Base-by-base conservation (phyloP, 2,329 filamentous ascomycete species). In the Achaetomium macrosporum region DNA sequence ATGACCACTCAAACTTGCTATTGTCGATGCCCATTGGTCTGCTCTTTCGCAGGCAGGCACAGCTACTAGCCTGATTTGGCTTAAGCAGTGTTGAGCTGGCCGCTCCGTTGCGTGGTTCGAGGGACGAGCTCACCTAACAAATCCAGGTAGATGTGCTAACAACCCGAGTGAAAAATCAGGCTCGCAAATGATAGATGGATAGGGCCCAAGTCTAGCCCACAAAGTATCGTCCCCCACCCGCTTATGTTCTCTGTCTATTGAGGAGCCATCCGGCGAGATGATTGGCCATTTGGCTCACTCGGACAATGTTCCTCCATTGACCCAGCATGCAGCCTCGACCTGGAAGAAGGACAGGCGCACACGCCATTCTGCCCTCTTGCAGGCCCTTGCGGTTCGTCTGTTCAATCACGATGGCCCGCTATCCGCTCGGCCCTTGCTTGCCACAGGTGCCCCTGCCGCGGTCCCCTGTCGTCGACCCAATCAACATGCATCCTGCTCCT, bases 371-470 rank as follows among this genome's bases (percentile, higher is more conserved):
- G 29, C 47, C 37, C 39, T 51, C 13, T 55, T 58, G 56, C 56
- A 57, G 54, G 50, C 30, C 49, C 48, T n/a, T 35, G 19, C 42
- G 33, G 42, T 43, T 29, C 25, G 3, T 44, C 50, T 51, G 55
- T 50, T 61, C 61, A 64, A 64, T 63, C 61, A 64, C 50, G 47
- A 50, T 57, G 59, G 59, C 50, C 58, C 54, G 56, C 60, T 60
- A 64, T 61, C 61, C 61, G 61, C 61, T 64, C 55, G 55, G 61
- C 55, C 61, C 57, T 58, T 58, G 55, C 55, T 45, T 55, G 51
- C 52, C 49, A 50, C 55, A 47, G 36, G 51, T 44, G 48, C 56
- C 57, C 59, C 56, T 62, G 56, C 55, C 57, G 49, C 57, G 42
- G 19, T 42, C 29, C 53, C 54, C 41, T 43, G 40, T 33, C 11